phyloP scores from a whole-genome alignment of 257 asterid species.

The Hygrophila difformis region DNA sequence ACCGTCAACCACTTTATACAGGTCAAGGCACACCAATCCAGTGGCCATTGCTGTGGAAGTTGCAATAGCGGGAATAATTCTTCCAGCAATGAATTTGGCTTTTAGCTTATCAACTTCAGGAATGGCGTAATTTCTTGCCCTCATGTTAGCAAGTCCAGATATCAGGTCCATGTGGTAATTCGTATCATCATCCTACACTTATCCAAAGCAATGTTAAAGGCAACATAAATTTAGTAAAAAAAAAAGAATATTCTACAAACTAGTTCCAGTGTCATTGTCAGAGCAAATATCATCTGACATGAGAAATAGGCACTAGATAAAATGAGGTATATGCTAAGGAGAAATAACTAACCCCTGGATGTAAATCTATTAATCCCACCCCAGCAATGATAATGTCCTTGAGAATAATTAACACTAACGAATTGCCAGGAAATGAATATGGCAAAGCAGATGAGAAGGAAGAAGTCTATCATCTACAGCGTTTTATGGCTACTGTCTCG shows the following conservation, averaged over 20 bases:
- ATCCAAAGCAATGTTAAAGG: neutral
- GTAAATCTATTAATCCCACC: too few relatives aligned
- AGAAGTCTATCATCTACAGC: too few relatives aligned
- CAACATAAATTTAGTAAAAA: neutral
- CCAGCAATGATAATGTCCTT: neutral
- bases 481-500: too few relatives aligned
- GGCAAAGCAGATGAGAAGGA: too few relatives aligned
- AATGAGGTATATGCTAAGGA: neutral
- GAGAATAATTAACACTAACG: neutral
- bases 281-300: too few relatives aligned
- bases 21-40: slow-evolving; percentile 84
- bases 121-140: slow-evolving; percentile 84
- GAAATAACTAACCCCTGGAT: neutral
- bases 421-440: neutral
- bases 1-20: slow-evolving; percentile 70
- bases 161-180: slow-evolving; percentile 88
- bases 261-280: too few relatives aligned
- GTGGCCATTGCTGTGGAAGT: slow-evolving; percentile 93
- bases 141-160: slow-evolving; percentile 92
- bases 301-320: neutral
- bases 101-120: slow-evolving; percentile 87
- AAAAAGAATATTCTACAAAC: neutral
- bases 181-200: slow-evolving; percentile 79
- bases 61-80: slow-evolving; percentile 91
- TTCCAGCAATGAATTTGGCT: slow-evolving; percentile 88